Evolutionary conservation across 495 filamentous ascomycete species (phyloP), one percentile per base, ranked within the genome.

Genomic region (Clohesyomyces aquaticus): DNA sequence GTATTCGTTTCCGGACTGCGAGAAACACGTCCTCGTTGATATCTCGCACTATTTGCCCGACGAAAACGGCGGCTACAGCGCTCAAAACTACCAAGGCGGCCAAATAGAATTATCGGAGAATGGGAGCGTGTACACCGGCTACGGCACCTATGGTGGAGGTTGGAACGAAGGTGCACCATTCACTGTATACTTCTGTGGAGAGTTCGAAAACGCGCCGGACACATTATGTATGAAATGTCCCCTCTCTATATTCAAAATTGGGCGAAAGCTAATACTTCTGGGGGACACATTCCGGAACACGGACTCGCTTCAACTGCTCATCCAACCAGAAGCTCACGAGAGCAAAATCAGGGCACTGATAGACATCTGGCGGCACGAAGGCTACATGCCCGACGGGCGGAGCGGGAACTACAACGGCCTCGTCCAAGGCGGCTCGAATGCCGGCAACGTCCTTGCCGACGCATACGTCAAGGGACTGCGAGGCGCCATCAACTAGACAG

Each of bases 401-500:
- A 60, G 46, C 12, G 61, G 62, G 0, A 69, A 74, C 55, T 72
- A 66, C 54, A 74, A 71, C 43, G 73, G 73, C 19, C 42, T 65
- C 4, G 64, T 68, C 1, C 73, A 75, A 66, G 73, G 73, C 10
- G 73, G 73, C 25, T 61, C 48, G 18, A 71, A 75, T 48, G 71
- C 73, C 10, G 73, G 74, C 55, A 72, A 71, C 56, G 73, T 72
- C 16, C 72, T 75, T n/a, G 73, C 73, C 4, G 73, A 75, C 47
- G 72, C 73, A 8, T 75, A 75, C 48, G 70, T 75, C 58, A 75
- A 75, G 48, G 65, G 60, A 1, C 47, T 75, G 6, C 14, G 60
- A 26, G 68, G 65, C 4, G 71, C 65, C 27, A 64, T 74, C 55
- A 72, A 74, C 59, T 75, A 72, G 73, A 67, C 54, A 0, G 70